A percentile compares a stretch with the other conserved stretches of the same genome.
phyloP scores from a whole-genome alignment of 176 grass and related monocot species.

The Juncus inflexus region DNA sequence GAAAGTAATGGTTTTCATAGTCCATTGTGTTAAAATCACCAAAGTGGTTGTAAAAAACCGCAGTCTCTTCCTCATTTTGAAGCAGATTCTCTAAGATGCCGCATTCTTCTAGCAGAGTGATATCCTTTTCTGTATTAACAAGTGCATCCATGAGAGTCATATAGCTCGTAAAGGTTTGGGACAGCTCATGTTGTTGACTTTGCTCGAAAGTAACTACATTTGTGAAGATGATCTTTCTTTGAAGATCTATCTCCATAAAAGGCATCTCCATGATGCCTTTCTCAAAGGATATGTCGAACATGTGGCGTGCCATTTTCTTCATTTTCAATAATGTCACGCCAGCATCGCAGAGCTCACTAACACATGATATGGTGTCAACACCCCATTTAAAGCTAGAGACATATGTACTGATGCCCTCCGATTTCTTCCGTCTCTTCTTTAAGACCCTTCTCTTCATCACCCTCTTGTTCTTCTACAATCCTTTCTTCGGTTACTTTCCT shows the following conservation, averaged over 20 bases:
- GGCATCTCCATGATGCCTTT: conserved; percentile 8
- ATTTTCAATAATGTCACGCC: conserved; percentile 16
- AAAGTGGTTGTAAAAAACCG: conserved; percentile 12
- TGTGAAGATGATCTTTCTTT: not conserved
- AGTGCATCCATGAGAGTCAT: not conserved
- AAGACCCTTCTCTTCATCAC: not conserved
- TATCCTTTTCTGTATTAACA: not conserved
- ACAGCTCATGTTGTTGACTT: not conserved
- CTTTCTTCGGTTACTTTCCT: no score
- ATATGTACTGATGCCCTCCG: no score
- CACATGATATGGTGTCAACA: conserved; percentile 1
- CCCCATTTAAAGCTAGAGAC: no score
- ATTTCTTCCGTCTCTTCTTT: no score
- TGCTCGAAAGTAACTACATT: conserved; percentile 30
- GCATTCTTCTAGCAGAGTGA: conserved; percentile 10
- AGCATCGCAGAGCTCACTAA: conserved; percentile 5
- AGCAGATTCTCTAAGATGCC: conserved; percentile 21
- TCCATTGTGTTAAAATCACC: not conserved
- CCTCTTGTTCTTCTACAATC: not conserved
- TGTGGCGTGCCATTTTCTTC: not conserved
- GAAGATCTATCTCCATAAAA: not conserved
- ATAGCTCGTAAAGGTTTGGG: conserved; percentile 5
- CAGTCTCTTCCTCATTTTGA: no score
- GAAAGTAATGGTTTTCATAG: not conserved
- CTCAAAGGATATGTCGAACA: conserved; percentile 19